Evolutionary conservation across 352 stramenopile species (phyloP).

Genomic region (Phytophthora sp.): DNA sequence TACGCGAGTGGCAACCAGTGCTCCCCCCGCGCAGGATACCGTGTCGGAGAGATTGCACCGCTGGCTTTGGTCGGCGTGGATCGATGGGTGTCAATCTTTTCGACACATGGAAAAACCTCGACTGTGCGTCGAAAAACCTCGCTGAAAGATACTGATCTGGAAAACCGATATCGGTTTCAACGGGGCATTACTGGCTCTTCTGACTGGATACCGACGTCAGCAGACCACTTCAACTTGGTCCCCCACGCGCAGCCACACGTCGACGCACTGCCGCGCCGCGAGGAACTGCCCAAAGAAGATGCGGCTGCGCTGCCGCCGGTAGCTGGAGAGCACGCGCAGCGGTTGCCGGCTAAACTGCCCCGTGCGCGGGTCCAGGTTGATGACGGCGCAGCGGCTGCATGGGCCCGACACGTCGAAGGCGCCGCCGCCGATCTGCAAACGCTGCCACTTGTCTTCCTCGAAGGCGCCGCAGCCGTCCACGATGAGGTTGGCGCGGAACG

Average conservation of each 20-base stretch:
- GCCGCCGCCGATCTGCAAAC: conserved; percentile 45
- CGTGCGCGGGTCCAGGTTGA: conserved; percentile 83
- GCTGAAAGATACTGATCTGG: conserved; percentile 21
- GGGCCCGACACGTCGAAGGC: conserved; percentile 67
- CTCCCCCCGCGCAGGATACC: conserved; percentile 5
- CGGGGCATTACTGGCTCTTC: neutral
- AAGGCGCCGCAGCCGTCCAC: conserved; percentile 73
- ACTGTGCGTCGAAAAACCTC: conserved; percentile 15
- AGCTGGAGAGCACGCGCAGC: conserved; percentile 77
- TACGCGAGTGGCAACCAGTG: conserved; percentile 26
- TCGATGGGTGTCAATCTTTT: no score
- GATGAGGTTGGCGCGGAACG: conserved; percentile 78
- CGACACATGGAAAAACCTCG: conserved; percentile 24
- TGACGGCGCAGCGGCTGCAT: conserved; percentile 81
- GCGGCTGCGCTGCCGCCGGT: conserved; percentile 69
- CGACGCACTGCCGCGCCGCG: conserved; percentile 11
- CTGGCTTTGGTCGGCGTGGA: neutral
- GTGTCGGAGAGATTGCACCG: neutral
- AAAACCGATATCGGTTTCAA: conserved; percentile 15
- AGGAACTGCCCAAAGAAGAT: conserved; percentile 90
- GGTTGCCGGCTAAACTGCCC: conserved; percentile 56
- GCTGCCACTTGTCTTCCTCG: conserved; percentile 76
- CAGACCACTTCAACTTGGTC: conserved; percentile 30
- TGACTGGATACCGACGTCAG: neutral
- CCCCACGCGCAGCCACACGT: conserved; percentile 46